Evolutionary conservation across 1,284 basidiomycete species (phyloP), one percentile per base, ranked within the genome.

Genomic region (Taiwanofungus camphoratus): DNA sequence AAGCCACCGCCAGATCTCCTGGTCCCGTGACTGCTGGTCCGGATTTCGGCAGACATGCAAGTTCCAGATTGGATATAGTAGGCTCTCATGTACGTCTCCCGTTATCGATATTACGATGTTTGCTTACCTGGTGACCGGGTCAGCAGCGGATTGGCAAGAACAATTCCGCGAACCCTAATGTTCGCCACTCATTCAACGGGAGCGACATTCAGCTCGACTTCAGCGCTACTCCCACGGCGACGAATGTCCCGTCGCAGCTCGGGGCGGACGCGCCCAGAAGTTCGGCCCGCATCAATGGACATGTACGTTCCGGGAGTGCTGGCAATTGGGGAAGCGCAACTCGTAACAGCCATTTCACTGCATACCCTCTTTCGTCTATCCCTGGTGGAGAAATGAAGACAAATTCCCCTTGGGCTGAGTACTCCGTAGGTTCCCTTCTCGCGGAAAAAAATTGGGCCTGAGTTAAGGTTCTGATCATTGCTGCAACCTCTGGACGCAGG

Each of bases 11-110:
- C 42, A 76, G 82, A 58, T 85, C 82, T n/a, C 84, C 85, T 42
- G 81, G 75, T 36, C 86, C 86, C 33, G 76, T 87, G 48, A 89
- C 86, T 45, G 86, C 86, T 42, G 86, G 86, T 40, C 87, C 86
- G 46, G 86, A 89, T 62, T 69, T 89, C 38, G 86, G 86, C 54
- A 71, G 86, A 50, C 82, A 85, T 56, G 77, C 77, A 56, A 73
- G 73, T 53, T 74, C 78, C 21, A 73, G 82, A 38, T 58, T 78
- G 52, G 80, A 85, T 54, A 83, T 87, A 53, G 79, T 85, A 26
- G 83, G 82, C 26, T 79, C 77, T 54, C 77, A 80, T 67, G 85
- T 85, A 61, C 46, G 73, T 50, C 13, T 36, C 36, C 27, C 30
- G 33, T 42, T 48, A 33, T 44, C 37, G 44, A 45, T 46, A 43